These are phyloP conservation scores for Pilobolus umbonatus DNA, from an alignment of 192 early-diverging fungal genomes.

Conservation along the genomic window DNA sequence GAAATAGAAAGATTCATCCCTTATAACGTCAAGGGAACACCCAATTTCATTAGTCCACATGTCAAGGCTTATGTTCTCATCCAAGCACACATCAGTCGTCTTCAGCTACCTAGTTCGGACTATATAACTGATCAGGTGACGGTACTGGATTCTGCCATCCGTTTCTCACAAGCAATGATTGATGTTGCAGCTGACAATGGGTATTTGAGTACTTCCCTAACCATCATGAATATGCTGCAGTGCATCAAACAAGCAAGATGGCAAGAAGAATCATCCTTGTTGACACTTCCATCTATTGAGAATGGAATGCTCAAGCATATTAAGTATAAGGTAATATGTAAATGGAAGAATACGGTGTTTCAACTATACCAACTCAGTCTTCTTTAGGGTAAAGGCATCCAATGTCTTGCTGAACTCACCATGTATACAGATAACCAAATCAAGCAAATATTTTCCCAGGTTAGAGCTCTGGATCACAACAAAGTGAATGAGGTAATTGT, in stretches of 20 bases:
- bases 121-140: slow-evolving; percentile 87
- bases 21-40: slow-evolving; percentile 52
- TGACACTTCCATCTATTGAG: slow-evolving; percentile 59
- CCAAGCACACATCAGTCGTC: slow-evolving; percentile 83
- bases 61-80: slow-evolving; percentile 87
- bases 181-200: slow-evolving; percentile 77
- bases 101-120: slow-evolving; percentile 80
- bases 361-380: neutral
- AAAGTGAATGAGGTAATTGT: slow-evolving; percentile 19
- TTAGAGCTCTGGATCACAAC: slow-evolving; percentile 8
- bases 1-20: slow-evolving; percentile 75
- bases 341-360: neutral
- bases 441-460: slow-evolving; percentile 19
- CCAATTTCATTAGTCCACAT: slow-evolving; percentile 77
- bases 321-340: slow-evolving; percentile 21
- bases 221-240: slow-evolving; percentile 82
- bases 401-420: slow-evolving; percentile 35
- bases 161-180: slow-evolving; percentile 92
- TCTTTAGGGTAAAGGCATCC: slow-evolving; percentile 18
- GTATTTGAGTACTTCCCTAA: slow-evolving; percentile 55
- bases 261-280: slow-evolving; percentile 68
- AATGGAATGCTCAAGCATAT: slow-evolving; percentile 31
- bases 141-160: slow-evolving; percentile 88
- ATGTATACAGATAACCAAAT: slow-evolving; percentile 19
- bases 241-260: slow-evolving; percentile 90